phyloP scores from a whole-genome alignment of 2,329 filamentous ascomycete species.

The Colletotrichum viniferum region DNA sequence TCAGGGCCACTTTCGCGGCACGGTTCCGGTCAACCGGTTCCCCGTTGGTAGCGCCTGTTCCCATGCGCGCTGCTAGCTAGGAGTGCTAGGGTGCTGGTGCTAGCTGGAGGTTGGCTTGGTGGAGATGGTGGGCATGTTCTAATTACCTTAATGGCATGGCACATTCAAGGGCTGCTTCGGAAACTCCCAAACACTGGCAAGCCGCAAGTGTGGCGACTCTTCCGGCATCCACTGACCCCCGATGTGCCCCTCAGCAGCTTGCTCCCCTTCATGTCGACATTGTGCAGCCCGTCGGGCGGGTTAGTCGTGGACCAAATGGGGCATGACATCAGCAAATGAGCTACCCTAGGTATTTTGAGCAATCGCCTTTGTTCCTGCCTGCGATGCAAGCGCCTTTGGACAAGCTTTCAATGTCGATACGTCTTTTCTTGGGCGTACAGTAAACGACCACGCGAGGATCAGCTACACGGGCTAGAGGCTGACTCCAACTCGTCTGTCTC shows the following conservation, averaged over 20 bases:
- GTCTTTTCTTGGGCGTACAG: not conserved
- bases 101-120: not conserved
- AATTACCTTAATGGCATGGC: conserved; percentile 7
- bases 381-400: not conserved
- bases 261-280: not conserved
- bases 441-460: not conserved
- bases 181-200: not conserved
- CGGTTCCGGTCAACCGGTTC: conserved; percentile 14
- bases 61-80: not conserved
- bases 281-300: not conserved
- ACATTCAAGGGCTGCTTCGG: not conserved
- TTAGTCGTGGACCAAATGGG: not conserved
- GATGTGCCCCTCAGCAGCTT: not conserved
- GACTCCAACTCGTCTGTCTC: not conserved
- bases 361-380: not conserved
- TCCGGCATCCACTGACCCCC: not conserved
- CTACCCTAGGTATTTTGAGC: not conserved
- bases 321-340: not conserved
- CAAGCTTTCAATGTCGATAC: not conserved
- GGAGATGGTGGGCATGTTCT: not conserved
- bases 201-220: not conserved
- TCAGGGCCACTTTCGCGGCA: conserved; percentile 8
- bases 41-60: not conserved
- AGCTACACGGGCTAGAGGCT: not conserved
- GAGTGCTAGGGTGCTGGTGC: not conserved